These are phyloP conservation scores for Immersiella caudata DNA, from an alignment of 495 filamentous ascomycete species.

Conservation along the genomic window DNA sequence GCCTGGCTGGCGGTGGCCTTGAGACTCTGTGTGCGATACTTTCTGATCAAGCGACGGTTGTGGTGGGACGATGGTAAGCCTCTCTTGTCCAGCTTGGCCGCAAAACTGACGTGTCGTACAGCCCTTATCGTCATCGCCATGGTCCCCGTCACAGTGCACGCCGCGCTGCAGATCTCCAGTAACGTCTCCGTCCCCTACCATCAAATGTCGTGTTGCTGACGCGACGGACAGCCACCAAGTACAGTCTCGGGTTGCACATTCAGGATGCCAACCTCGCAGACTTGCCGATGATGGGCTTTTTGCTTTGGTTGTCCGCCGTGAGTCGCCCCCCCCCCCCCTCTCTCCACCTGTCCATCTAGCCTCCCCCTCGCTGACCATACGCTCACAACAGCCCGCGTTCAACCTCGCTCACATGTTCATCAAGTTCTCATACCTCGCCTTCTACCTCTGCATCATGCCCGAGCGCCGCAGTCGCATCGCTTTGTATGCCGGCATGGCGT, in stretches of 20 bases:
- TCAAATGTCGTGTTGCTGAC: neutral
- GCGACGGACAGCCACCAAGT: slow-evolving; percentile 11
- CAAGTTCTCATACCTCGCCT: slow-evolving; percentile 18
- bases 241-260: slow-evolving; percentile 16
- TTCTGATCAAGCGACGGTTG: slow-evolving; percentile 15
- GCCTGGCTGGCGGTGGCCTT: neutral
- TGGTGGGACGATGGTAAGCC: slow-evolving; percentile 14
- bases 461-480: neutral
- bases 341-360: neutral
- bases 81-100: neutral
- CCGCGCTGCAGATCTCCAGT: slow-evolving; percentile 9
- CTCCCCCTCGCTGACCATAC: neutral
- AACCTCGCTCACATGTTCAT: slow-evolving; percentile 20
- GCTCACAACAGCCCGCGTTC: neutral
- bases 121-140: slow-evolving; percentile 16
- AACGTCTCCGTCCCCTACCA: neutral
- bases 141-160: slow-evolving; percentile 12
- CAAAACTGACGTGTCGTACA: neutral
- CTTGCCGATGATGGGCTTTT: slow-evolving; percentile 7
- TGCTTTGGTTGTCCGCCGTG: slow-evolving; percentile 18
- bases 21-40: slow-evolving; percentile 2
- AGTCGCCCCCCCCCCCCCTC: neutral
- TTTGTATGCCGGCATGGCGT: slow-evolving; percentile 1
- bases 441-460: slow-evolving; percentile 19
- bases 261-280: neutral